Conservation (phyloP, 2,329 filamentous ascomycete genomes). For the Thermothelomyces thermophilus region DNA sequence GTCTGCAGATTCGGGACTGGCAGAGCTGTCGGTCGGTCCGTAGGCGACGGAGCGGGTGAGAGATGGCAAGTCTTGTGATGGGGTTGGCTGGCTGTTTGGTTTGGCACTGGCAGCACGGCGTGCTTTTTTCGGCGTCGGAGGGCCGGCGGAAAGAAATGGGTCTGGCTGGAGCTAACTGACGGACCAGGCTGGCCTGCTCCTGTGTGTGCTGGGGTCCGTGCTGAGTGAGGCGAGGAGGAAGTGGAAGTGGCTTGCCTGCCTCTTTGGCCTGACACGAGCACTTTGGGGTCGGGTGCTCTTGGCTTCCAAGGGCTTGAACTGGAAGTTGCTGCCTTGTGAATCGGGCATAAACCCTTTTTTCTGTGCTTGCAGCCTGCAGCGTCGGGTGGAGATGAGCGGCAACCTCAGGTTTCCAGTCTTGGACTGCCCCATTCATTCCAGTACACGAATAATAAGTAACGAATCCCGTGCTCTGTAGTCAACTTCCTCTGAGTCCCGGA, state of each 20-base stretch:
- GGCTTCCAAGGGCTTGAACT: too few relatives aligned
- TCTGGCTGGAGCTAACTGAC: slow-evolving; percentile 17
- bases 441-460: neutral
- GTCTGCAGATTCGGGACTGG: neutral
- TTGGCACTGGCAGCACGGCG: slow-evolving; percentile 16
- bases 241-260: too few relatives aligned
- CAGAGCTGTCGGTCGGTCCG: slow-evolving; percentile 9
- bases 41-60: slow-evolving; percentile 8
- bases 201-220: slow-evolving; percentile 14
- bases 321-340: neutral
- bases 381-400: too few relatives aligned
- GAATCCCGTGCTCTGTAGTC: neutral
- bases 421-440: neutral
- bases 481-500: too few relatives aligned
- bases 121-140: slow-evolving; percentile 27
- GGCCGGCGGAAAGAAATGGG: slow-evolving; percentile 25
- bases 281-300: neutral
- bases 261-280: too few relatives aligned
- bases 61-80: slow-evolving; percentile 18
- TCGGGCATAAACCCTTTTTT: neutral
- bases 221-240: neutral
- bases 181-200: slow-evolving; percentile 6
- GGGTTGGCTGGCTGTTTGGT: slow-evolving; percentile 8
- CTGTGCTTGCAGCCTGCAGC: too few relatives aligned
- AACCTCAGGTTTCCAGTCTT: neutral